Conservation (phyloP, 352 stramenopile species). For the Pythium insidiosum region DNA sequence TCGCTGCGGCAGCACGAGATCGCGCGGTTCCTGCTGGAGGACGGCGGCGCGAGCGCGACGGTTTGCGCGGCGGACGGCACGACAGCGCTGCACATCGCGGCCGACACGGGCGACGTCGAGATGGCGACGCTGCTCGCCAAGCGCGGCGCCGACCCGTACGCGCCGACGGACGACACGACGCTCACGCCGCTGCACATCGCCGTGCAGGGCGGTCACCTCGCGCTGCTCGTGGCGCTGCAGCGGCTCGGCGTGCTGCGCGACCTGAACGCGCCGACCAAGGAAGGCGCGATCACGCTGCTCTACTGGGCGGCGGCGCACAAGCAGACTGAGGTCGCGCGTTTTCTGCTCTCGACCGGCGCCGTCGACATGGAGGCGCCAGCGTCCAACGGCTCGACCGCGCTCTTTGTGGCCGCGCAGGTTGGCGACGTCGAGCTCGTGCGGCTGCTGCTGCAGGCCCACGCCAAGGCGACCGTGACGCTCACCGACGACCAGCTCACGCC, state of each 20-base stretch:
- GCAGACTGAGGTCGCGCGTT: constrained; percentile 16
- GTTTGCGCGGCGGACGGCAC: constrained; percentile 43
- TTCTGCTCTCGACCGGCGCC: constrained; percentile 9
- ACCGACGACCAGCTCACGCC: constrained; percentile 12
- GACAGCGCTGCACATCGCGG: constrained; percentile 13
- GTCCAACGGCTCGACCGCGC: constrained; percentile 20
- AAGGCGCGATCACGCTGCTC: constrained; percentile 15
- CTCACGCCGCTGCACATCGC: constrained; percentile 15
- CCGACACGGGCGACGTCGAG: constrained; percentile 12
- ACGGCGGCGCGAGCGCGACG: constrained; percentile 35
- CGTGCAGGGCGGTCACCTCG: constrained; percentile 15
- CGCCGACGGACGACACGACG: neutral
- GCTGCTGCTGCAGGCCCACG: constrained; percentile 43
- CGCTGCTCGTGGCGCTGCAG: constrained; percentile 17
- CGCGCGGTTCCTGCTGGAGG: constrained; percentile 39
- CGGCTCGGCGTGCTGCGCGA: constrained; percentile 13
- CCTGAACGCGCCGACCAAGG: constrained; percentile 11
- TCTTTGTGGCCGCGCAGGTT: constrained; percentile 48
- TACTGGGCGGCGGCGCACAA: constrained; percentile 22
- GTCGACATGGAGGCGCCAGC: constrained; percentile 12
- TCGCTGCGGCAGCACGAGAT: constrained; percentile 48
- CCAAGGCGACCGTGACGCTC: constrained; percentile 31
- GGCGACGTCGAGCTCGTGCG: constrained; percentile 56
- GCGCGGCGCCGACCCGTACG: neutral
- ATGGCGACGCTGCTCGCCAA: constrained; percentile 13